phyloP scores from a whole-genome alignment of 805 yeast species.

The Lipomyces lipofer region DNA sequence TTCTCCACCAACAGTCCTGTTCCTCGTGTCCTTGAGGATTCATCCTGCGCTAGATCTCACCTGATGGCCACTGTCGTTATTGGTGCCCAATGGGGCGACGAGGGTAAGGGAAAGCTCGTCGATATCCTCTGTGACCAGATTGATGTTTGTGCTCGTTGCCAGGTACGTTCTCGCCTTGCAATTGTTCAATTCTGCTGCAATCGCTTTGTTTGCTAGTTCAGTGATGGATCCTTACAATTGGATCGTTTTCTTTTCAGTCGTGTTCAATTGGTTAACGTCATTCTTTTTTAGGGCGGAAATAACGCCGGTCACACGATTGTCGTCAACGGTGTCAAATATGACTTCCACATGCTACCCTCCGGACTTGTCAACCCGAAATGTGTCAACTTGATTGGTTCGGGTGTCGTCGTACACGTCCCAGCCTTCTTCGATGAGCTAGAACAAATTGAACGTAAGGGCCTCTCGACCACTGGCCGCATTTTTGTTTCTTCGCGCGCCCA shows the following conservation, averaged over 20 bases:
- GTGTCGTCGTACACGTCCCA: constrained; percentile 95
- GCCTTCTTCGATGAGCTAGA: constrained; percentile 86
- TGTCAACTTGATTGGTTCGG: constrained; percentile 86
- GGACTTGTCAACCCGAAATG: constrained; percentile 96
- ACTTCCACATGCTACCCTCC: constrained; percentile 98
- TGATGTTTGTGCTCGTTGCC: constrained; percentile 95
- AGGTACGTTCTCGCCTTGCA: constrained; percentile 29
- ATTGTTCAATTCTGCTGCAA: not conserved
- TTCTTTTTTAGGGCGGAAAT: constrained; percentile 76
- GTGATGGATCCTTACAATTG: constrained; percentile 1
- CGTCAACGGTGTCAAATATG: constrained; percentile 83
- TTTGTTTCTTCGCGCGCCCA: constrained; percentile 94
- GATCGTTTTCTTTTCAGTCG: not conserved
- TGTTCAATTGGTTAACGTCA: too few relatives aligned
- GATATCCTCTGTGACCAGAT: constrained; percentile 92
- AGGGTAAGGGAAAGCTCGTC: constrained; percentile 97
- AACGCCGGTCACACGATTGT: constrained; percentile 99
- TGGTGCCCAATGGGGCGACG: constrained; percentile 99
- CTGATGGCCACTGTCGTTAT: constrained; percentile 69
- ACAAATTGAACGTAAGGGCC: constrained; percentile 71
- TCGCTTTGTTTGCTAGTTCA: too few relatives aligned
- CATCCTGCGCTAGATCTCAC: not conserved
- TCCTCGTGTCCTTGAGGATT: not conserved
- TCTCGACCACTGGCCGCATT: constrained; percentile 66
- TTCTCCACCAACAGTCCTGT: not conserved